A percentile compares a stretch with the other conserved stretches of the same genome.
Evolutionary conservation across 306 rosid species (phyloP).

Genomic region (Quercus glauca): DNA sequence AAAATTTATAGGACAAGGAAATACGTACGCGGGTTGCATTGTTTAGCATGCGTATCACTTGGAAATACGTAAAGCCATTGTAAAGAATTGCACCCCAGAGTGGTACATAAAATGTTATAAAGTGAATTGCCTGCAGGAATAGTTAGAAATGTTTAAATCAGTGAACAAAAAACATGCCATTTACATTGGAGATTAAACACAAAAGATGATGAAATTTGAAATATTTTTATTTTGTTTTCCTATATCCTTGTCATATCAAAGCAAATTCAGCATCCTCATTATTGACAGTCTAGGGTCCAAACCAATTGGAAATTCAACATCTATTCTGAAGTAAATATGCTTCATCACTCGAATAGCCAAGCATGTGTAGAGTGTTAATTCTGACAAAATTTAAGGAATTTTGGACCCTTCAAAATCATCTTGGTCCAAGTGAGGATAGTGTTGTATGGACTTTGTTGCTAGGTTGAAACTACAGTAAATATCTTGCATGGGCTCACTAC

Average conservation of each 20-base stretch:
- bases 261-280: not conserved
- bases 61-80: conserved; percentile 86
- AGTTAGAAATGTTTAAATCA: conserved; percentile 2
- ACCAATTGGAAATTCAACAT: not conserved
- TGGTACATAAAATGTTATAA: conserved; percentile 87
- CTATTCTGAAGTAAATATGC: not conserved
- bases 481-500: not conserved
- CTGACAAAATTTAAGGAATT: not conserved
- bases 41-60: conserved; percentile 97
- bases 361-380: not conserved
- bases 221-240: not conserved
- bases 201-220: not conserved
- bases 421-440: not conserved
- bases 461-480: not conserved
- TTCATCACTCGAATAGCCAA: not conserved
- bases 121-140: conserved; percentile 79
- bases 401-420: not conserved
- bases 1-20: conserved; percentile 18
- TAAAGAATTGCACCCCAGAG: conserved; percentile 99
- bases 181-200: not conserved
- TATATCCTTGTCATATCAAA: not conserved
- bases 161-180: not conserved
- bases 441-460: not conserved
- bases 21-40: conserved; percentile 91
- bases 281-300: not conserved